Base-by-base conservation (phyloP, 164 flowering plant species). In the Tetrastigma voinierianum region DNA sequence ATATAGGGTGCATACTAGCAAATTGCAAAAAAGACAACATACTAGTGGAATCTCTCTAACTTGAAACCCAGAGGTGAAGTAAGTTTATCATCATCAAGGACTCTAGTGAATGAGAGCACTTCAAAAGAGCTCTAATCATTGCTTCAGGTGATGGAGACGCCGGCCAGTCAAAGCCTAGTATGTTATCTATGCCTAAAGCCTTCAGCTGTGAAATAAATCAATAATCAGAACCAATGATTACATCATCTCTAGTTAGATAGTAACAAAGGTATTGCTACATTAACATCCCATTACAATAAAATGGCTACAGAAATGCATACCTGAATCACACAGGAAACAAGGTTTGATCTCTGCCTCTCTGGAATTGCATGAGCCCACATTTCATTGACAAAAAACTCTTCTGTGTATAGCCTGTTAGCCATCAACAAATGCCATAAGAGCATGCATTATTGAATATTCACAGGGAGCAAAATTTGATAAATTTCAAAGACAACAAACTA, bases 151-250 rank as follows among this genome's bases (percentile, higher is more conserved):
- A 76, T 58, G 99, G 97, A 74, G 97, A 80, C 74, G 97, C 88
- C 7, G 84, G 93, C 99, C 99, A 96, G 77, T 93, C 97, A 78
- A 96, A 96, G 64, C 99, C 95, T 73, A 96, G 75, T 62, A 96
- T 96, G 76, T 96, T 96, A 74, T 96, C 99, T 64, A 96, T 88
- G 24, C 99, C 98, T 60, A 96, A 76, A 43, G 98, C 90, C 80
- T 96, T 96, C 15, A 96, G 74, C 99, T 96, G 86, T 43, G 56
- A 71, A 24, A 68, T 51, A 3, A 69, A 64, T 51, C 17, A 66
- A 64, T 2, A 51, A 65, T 70, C 47, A 70, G 72, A 59, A 62
- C 19, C 48, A 12, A 62, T 0, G 9, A 45, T 8, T 11, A 71
- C 40, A 32, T 32, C 6, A 3, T 1, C 0, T 32, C 6, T 32